phyloP scores from a whole-genome alignment of 225 moss, liverwort and hornwort species.

The Sphagnum tenellum region DNA sequence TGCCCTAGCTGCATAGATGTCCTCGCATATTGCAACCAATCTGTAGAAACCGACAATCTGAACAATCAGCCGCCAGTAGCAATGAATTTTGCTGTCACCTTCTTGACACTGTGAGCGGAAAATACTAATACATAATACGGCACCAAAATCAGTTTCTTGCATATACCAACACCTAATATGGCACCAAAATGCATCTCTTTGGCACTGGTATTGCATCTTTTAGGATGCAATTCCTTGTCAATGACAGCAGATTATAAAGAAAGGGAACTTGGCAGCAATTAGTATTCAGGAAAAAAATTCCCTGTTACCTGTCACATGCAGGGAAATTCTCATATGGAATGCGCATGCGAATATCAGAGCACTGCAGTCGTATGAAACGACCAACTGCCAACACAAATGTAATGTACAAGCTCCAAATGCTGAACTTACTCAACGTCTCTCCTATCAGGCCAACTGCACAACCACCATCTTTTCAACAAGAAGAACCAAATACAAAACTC shows the following conservation, averaged over 20 bases:
- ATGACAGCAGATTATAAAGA: constrained; percentile 4
- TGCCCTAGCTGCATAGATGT: constrained; percentile 93
- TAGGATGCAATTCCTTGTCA: neutral
- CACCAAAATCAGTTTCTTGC: neutral
- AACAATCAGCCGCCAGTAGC: neutral
- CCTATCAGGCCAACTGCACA: constrained; percentile 71
- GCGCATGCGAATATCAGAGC: constrained; percentile 91
- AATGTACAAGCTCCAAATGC: constrained; percentile 95
- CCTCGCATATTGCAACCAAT: constrained; percentile 90
- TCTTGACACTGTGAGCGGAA: no score
- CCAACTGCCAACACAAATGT: constrained; percentile 93
- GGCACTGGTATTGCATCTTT: neutral
- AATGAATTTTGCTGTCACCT: no score
- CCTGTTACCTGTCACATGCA: constrained; percentile 68
- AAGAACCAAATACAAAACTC: neutral
- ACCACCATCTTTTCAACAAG: no score
- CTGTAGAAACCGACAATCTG: constrained; percentile 18
- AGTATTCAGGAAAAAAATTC: no score
- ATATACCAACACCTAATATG: neutral
- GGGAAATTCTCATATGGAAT: constrained; percentile 96
- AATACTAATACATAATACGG: no score
- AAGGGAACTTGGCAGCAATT: neutral
- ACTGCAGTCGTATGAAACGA: constrained; percentile 94
- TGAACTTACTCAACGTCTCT: constrained; percentile 87
- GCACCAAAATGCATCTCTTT: no score